Evolutionary conservation across 495 filamentous ascomycete species (phyloP), one percentile per base, ranked within the genome.

Genomic region (Hypomontagnella submonticulosa): DNA sequence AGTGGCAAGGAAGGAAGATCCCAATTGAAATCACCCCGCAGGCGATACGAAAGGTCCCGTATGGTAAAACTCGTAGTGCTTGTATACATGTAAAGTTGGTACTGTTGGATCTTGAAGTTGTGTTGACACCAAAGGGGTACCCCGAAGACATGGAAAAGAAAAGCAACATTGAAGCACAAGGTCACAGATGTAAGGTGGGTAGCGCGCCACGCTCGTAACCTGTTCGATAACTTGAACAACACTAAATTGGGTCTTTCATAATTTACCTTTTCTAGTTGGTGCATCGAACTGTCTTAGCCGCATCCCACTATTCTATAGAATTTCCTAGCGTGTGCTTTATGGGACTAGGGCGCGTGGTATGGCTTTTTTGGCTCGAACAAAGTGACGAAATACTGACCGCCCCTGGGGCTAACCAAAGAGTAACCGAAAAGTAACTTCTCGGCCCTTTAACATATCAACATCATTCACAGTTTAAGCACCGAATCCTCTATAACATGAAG

Each of bases 331-430:
- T 8, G 47, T 42, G 54, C 51, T 44, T 56, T 57, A 57, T 27
- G 38, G 38, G 42, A 46, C 40, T 30, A 36, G 4, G 33, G 33
- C 11, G 11, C 11, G 33, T 36, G 11, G 8, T 8, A 16, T 51
- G 15, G 30, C 2, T 53, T 47, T 40, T 60, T 51, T 16, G 49
- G 38, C 48, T 56, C 32, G 41, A 51, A 63, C 53, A 59, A 42
- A 48, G 49, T 63, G 65, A 68, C 59, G 65, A 68, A 63, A 68
- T 68, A 9, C 23, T 19, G 1, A 16, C 27, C 15, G 18, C 59
- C 65, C 65, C 59, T 68, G 48, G 48, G 18, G 59, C 52, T 60
- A 65, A 13, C 36, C 36, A 2, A 27, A 27, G 6, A 27, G 6
- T 2, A 6, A 27, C 6, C 23, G 23, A 46, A 37, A 38, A 48